A percentile compares a stretch with the other conserved stretches of the same genome.
Evolutionary conservation across 2,329 filamentous ascomycete genomes (phyloP).

Genomic region (Ophiocordyceps australis): DNA sequence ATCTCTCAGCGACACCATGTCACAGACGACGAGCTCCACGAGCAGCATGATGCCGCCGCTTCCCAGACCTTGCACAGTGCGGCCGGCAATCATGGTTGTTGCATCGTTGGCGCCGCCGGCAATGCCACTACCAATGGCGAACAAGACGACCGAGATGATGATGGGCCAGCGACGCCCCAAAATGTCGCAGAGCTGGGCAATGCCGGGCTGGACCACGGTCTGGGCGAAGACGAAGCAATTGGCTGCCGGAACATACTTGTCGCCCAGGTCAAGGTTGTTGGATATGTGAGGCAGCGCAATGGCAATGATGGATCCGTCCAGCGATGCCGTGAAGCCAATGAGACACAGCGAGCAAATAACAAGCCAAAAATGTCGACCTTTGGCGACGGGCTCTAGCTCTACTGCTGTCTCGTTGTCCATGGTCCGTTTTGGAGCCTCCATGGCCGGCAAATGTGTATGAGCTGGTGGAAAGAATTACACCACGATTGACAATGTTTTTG

Average conservation of each 20-base stretch:
- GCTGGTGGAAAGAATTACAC: too few relatives aligned
- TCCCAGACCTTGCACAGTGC: conserved; percentile 21
- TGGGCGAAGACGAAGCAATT: conserved; percentile 7
- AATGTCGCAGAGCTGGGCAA: conserved; percentile 27
- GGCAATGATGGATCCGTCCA: conserved; percentile 11
- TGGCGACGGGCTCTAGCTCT: too few relatives aligned
- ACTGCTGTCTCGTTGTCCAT: too few relatives aligned
- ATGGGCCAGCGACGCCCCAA: conserved; percentile 26
- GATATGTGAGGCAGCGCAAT: conserved; percentile 12
- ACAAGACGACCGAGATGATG: conserved; percentile 9
- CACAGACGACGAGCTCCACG: conserved; percentile 13
- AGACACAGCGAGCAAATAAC: conserved; percentile 6
- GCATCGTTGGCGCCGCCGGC: conserved; percentile 7
- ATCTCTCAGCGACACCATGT: conserved; percentile 27
- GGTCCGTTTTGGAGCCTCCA: too few relatives aligned
- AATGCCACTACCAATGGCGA: conserved; percentile 7
- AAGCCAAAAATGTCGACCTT: conserved; percentile 5
- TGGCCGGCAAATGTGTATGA: too few relatives aligned
- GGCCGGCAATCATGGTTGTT: conserved; percentile 23
- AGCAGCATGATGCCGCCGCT: conserved; percentile 6
- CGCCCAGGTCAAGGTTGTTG: conserved; percentile 4
- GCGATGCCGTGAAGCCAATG: conserved; percentile 7
- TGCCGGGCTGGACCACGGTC: conserved; percentile 5
- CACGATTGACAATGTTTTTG: too few relatives aligned
- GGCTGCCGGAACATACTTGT: conserved; percentile 9